These are phyloP conservation scores for Draba incana DNA, from an alignment of 345 rosid species.

Conservation along the genomic window DNA sequence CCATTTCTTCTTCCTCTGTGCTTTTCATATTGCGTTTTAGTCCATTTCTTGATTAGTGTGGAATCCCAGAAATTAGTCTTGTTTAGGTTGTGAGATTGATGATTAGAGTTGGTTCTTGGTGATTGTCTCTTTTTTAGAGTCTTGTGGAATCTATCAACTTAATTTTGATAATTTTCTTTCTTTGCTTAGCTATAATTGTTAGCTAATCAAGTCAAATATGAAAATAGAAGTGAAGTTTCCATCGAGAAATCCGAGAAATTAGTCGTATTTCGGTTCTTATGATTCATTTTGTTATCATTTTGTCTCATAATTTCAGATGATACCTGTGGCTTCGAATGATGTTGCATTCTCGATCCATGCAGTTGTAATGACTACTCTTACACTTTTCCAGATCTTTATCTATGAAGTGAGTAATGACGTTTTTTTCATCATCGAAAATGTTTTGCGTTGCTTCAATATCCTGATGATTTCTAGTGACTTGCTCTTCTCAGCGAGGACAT, in stretches of 20 bases:
- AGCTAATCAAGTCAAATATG: background rate
- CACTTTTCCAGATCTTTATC: constrained; percentile 70
- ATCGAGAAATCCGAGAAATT: too few relatives aligned
- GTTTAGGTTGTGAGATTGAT: background rate
- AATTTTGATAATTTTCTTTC: background rate
- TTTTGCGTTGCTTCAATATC: constrained; percentile 7
- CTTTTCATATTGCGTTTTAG: background rate
- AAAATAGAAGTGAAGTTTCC: too few relatives aligned
- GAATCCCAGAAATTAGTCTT: background rate
- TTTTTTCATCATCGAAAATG: background rate
- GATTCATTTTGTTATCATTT: background rate
- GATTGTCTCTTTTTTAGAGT: background rate
- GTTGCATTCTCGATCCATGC: constrained; percentile 96
- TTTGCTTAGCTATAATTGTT: background rate
- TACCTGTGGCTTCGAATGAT: constrained; percentile 91
- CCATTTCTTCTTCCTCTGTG: background rate
- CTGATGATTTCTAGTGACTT: constrained; percentile 25
- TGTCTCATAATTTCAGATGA: constrained; percentile 60
- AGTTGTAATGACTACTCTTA: constrained; percentile 67
- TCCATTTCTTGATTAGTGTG: background rate
- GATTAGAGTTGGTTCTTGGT: background rate
- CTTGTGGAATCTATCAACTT: background rate
- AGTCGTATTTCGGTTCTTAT: background rate
- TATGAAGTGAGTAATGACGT: constrained; percentile 59
- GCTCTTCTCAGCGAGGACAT: constrained; percentile 66